Conservation (phyloP, 2,329 filamentous ascomycete species). For the Fusarium chuoi region DNA sequence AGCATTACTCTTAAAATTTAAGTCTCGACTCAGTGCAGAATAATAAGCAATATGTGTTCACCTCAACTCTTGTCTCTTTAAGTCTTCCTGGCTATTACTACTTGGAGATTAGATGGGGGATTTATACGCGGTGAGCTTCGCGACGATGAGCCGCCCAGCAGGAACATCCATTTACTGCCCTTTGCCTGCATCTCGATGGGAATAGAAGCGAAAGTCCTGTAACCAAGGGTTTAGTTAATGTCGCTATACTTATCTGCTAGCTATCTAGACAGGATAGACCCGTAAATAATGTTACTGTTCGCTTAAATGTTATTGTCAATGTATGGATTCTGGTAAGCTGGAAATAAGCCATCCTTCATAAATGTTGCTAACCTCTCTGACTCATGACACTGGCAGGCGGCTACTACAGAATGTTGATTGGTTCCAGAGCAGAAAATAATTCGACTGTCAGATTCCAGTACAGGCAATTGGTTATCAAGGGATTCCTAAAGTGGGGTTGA, state of each 20-base stretch:
- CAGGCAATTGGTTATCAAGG: no score
- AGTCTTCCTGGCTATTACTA: background rate
- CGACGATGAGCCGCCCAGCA: background rate
- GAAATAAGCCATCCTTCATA: no score
- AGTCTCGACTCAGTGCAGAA: background rate
- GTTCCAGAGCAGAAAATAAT: no score
- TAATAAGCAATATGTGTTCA: background rate
- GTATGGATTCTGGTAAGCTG: no score
- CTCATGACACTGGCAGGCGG: no score
- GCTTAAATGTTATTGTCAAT: no score
- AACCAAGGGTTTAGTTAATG: background rate
- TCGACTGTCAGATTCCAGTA: no score
- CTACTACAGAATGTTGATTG: no score
- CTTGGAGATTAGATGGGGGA: background rate
- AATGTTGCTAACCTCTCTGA: no score
- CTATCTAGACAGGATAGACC: background rate
- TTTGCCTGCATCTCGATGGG: rapidly evolving
- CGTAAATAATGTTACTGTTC: background rate
- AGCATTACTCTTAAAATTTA: background rate
- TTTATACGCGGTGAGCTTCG: background rate
- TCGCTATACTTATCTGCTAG: background rate
- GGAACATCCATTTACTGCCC: background rate
- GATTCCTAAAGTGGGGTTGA: no score
- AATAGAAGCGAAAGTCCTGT: background rate
- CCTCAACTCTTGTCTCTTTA: background rate